A percentile compares a stretch with the other conserved stretches of the same genome.
These are phyloP conservation scores for Acanthamoeba castellanii DNA, from an alignment of 208 protist genomes.

Conservation along the genomic window DNA sequence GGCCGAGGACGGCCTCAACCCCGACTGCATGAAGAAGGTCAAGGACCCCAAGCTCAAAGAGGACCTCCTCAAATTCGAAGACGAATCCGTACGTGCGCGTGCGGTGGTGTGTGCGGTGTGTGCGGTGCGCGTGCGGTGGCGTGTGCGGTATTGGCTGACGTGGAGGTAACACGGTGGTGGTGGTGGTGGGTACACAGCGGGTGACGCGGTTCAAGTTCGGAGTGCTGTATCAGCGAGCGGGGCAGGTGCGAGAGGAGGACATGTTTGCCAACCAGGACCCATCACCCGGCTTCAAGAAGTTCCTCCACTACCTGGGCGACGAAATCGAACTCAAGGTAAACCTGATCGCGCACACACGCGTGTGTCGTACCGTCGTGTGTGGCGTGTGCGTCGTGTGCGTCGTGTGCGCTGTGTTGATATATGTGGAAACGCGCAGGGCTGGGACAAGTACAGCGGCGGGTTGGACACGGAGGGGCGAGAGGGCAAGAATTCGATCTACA, in stretches of 20 bases:
- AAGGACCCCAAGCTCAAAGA: slow-evolving; percentile 19
- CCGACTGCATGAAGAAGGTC: slow-evolving; percentile 7
- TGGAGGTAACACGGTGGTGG: no score
- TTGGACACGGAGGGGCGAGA: slow-evolving; percentile 39
- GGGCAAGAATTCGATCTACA: not conserved
- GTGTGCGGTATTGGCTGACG: no score
- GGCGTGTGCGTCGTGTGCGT: not conserved
- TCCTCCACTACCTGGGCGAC: slow-evolving; percentile 30
- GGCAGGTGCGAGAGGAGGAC: slow-evolving; percentile 82
- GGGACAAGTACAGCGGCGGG: slow-evolving; percentile 36
- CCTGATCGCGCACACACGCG: not conserved
- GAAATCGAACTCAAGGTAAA: slow-evolving; percentile 16
- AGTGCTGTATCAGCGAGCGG: slow-evolving; percentile 78
- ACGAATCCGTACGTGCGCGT: not conserved
- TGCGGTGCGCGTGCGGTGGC: no score
- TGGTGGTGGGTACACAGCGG: not conserved
- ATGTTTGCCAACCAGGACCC: slow-evolving; percentile 83
- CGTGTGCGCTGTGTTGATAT: no score
- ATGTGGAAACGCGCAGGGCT: not conserved
- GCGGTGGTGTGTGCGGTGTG: no score
- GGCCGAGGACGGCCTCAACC: slow-evolving; percentile 11
- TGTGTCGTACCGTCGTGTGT: not conserved
- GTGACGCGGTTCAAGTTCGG: slow-evolving; percentile 84
- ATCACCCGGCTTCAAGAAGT: not conserved
- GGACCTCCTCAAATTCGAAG: not conserved